Evolutionary conservation across 2,329 filamentous ascomycete species (phyloP).

Genomic region (Botrytis tulipae): DNA sequence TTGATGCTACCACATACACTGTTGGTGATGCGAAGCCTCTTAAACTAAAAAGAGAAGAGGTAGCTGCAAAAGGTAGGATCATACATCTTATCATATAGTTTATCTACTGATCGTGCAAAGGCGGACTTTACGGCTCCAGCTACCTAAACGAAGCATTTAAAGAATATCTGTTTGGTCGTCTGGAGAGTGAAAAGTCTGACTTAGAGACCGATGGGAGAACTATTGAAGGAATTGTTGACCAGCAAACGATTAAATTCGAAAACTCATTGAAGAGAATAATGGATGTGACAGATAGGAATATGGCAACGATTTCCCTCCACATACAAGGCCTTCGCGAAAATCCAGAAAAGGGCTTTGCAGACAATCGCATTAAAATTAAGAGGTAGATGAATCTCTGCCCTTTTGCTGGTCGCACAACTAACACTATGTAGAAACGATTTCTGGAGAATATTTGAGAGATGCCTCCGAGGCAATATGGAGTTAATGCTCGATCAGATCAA

Average conservation of each 20-base stretch:
- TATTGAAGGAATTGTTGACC: conserved; percentile 21
- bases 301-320: background rate
- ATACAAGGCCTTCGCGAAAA: background rate
- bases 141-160: conserved; percentile 26
- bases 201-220: conserved; percentile 21
- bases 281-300: background rate
- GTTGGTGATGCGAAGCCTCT: conserved; percentile 29
- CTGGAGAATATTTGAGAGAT: background rate
- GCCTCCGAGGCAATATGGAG: background rate
- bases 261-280: conserved; percentile 19
- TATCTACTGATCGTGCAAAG: conserved; percentile 10
- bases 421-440: background rate
- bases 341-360: background rate
- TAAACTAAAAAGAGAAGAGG: conserved; percentile 28
- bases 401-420: background rate
- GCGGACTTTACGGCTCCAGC: conserved; percentile 23
- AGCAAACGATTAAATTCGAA: conserved; percentile 22
- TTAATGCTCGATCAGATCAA: conserved; percentile 14
- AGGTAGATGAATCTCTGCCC: background rate
- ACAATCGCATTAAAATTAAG: background rate
- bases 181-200: conserved; percentile 19
- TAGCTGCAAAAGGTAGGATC: conserved; percentile 26
- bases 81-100: background rate
- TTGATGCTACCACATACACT: conserved; percentile 34
- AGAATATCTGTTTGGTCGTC: conserved; percentile 16